Conservation (phyloP, 2,329 filamentous ascomycete genomes). For the Ceratocystiopsis brevicomis region DNA sequence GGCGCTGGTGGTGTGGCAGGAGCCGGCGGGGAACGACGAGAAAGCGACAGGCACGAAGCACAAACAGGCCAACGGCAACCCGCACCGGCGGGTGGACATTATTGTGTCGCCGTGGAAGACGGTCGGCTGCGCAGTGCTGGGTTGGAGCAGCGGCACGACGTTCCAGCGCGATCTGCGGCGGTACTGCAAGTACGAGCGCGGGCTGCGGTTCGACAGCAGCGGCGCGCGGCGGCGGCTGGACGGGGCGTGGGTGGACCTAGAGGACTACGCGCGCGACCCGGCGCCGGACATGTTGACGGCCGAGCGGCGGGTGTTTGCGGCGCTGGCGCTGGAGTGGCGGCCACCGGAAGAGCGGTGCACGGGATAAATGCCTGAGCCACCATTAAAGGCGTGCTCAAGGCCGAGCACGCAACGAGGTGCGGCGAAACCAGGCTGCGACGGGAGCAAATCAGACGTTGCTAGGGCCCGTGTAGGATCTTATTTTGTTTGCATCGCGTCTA, state of each 20-base stretch:
- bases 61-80: slow-evolving; percentile 39
- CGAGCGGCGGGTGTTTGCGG: slow-evolving; percentile 64
- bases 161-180: slow-evolving; percentile 73
- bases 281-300: slow-evolving; percentile 51
- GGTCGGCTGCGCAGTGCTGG: slow-evolving; percentile 68
- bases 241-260: slow-evolving; percentile 53
- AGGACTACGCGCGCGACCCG: slow-evolving; percentile 30
- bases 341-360: slow-evolving; percentile 50
- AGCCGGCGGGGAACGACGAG: slow-evolving; percentile 28
- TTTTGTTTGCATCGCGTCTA: too few species aligned
- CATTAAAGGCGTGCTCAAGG: too few species aligned
- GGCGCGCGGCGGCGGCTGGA: slow-evolving; percentile 52
- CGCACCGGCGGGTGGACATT: slow-evolving; percentile 77
- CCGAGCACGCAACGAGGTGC: background rate
- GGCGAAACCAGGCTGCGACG: too few species aligned
- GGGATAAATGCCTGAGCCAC: slow-evolving; percentile 19
- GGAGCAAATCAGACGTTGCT: too few species aligned
- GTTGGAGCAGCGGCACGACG: slow-evolving; percentile 77
- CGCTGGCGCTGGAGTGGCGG: slow-evolving; percentile 50
- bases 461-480: too few species aligned
- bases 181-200: slow-evolving; percentile 54
- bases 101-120: slow-evolving; percentile 80
- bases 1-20: slow-evolving; percentile 80
- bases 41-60: slow-evolving; percentile 12
- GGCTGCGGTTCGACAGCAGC: slow-evolving; percentile 81